phyloP scores from a whole-genome alignment of 768 basidiomycete species.

The Pleurotus sapidus region DNA sequence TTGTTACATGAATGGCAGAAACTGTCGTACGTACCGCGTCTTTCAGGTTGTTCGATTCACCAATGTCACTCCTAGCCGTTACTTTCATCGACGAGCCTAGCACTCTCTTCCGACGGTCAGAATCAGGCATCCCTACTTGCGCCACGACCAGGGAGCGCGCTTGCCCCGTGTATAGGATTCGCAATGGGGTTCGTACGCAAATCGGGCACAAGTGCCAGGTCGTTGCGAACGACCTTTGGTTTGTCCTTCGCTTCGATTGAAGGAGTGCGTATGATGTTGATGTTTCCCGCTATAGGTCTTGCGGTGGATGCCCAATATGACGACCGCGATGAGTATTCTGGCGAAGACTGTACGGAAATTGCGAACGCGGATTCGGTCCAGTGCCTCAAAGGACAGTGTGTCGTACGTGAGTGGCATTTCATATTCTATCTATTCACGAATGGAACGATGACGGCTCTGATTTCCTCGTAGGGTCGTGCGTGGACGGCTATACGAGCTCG shows the following conservation, averaged over 20 bases:
- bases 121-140: conserved; percentile 13
- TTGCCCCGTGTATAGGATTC: conserved; percentile 20
- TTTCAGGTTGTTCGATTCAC: too few relatives aligned
- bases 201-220: conserved; percentile 20
- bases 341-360: conserved; percentile 42
- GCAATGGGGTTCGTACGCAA: conserved; percentile 7
- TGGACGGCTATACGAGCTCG: too few relatives aligned
- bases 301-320: conserved; percentile 24
- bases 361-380: conserved; percentile 35
- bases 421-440: too few relatives aligned
- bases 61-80: conserved; percentile 7
- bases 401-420: conserved; percentile 28
- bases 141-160: conserved; percentile 17
- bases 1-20: conserved; percentile 11
- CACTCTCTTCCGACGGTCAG: conserved; percentile 2
- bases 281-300: conserved; percentile 18
- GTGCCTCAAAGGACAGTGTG: conserved; percentile 31
- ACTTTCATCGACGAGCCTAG: conserved; percentile 6
- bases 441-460: too few relatives aligned
- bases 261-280: background rate
- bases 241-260: background rate
- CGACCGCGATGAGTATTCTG: conserved; percentile 20
- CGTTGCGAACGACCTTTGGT: conserved; percentile 23
- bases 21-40: conserved; percentile 17
- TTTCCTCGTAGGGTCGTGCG: too few relatives aligned